Evolutionary conservation across 176 grass and related monocot species (phyloP).

Genomic region (Ensete glaucum): DNA sequence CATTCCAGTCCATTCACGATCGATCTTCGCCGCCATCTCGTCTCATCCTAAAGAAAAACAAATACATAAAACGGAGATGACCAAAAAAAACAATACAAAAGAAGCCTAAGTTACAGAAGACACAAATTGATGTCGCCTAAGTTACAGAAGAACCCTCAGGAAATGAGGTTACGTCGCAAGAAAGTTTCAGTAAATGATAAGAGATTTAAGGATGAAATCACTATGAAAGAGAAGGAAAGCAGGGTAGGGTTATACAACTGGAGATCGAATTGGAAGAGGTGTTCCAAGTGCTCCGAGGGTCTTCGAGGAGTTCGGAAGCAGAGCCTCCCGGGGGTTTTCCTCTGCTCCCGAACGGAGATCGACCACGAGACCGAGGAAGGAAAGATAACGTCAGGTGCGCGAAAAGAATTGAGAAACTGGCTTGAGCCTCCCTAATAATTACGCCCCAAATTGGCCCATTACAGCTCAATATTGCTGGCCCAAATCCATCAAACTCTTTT

Average conservation of each 20-base stretch:
- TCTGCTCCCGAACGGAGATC: background rate
- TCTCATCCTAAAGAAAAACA: background rate
- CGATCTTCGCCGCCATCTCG: slow-evolving; percentile 44
- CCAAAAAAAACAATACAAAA: background rate
- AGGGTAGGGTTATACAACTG: background rate
- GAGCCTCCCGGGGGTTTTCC: background rate
- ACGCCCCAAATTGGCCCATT: background rate
- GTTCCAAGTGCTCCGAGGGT: too few relatives aligned
- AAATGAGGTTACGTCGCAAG: too few relatives aligned
- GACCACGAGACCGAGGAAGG: background rate
- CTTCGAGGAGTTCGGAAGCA: background rate
- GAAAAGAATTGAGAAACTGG: background rate
- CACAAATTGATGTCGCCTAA: too few relatives aligned
- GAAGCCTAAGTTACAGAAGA: background rate
- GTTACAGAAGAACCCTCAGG: too few relatives aligned
- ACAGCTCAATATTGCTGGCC: too few relatives aligned
- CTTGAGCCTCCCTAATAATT: background rate
- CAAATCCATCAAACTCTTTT: too few relatives aligned
- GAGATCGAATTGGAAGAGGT: background rate
- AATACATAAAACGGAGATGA: background rate
- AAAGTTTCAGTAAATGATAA: too few relatives aligned
- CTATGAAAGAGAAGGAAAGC: too few relatives aligned
- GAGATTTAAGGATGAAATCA: too few relatives aligned
- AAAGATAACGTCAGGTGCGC: background rate
- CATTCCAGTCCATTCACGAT: slow-evolving; percentile 73